phyloP scores from a whole-genome alignment of 768 basidiomycete genomes.

The Rickenella mellea region DNA sequence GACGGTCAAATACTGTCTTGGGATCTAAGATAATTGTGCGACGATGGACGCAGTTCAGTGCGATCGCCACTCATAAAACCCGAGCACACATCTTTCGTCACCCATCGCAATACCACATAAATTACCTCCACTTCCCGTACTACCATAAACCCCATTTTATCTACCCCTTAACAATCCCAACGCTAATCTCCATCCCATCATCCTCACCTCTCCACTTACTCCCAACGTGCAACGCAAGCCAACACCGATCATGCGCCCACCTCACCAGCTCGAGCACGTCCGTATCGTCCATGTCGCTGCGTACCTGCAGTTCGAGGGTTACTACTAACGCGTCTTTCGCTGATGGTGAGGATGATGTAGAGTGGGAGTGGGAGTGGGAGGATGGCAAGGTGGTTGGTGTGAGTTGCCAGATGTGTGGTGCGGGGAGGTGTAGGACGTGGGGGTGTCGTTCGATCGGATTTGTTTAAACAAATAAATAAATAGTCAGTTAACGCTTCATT shows the following conservation, averaged over 20 bases:
- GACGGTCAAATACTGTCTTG: too few species aligned
- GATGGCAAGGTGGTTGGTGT: slow-evolving; percentile 35
- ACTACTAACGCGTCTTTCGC: slow-evolving; percentile 42
- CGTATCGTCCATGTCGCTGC: slow-evolving; percentile 52
- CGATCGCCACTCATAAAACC: too few species aligned
- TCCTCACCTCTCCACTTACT: slow-evolving; percentile 24
- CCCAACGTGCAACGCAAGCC: slow-evolving; percentile 30
- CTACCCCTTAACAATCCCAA: slow-evolving; percentile 62
- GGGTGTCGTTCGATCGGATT: slow-evolving; percentile 74
- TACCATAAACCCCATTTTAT: too few species aligned
- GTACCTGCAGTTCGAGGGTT: slow-evolving; percentile 74
- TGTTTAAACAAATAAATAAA: background rate
- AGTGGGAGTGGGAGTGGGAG: too few species aligned
- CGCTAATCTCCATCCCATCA: slow-evolving; percentile 55
- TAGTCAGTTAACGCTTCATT: background rate
- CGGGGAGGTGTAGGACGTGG: slow-evolving; percentile 70
- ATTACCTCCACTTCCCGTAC: too few species aligned
- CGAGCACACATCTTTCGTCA: too few species aligned
- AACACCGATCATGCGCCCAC: slow-evolving; percentile 68
- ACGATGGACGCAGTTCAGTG: too few species aligned
- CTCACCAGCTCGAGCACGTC: slow-evolving; percentile 64
- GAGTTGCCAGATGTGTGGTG: slow-evolving; percentile 87
- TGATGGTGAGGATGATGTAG: slow-evolving; percentile 8
- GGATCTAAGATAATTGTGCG: too few species aligned
- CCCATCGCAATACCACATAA: too few species aligned